phyloP scores from a whole-genome alignment of 2,329 filamentous ascomycete genomes.

The Aspergillus ruber region DNA sequence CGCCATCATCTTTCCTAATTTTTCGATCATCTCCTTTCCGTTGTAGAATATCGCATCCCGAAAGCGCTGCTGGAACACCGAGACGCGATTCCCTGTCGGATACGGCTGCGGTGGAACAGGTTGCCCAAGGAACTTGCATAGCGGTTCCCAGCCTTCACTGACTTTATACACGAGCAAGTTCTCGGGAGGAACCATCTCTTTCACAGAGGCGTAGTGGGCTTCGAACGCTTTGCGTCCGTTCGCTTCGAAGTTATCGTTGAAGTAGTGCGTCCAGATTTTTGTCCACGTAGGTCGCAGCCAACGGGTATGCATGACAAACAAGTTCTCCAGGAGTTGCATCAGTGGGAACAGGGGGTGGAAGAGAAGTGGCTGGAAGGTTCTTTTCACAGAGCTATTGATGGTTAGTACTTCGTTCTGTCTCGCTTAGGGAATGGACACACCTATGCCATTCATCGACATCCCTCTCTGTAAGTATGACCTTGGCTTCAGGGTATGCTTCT shows the following conservation, averaged over 20 bases:
- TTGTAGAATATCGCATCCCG: not conserved
- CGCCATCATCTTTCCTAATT: not conserved
- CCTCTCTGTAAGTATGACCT: conserved; percentile 13
- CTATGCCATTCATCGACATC: conserved; percentile 21
- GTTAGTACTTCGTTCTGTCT: not conserved
- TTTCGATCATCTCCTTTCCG: not conserved
- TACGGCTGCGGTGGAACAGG: conserved; percentile 2
- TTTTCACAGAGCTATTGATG: not conserved
- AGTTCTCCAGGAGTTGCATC: not conserved
- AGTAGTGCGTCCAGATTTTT: not conserved
- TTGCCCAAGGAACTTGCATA: conserved; percentile 42
- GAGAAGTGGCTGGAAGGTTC: not conserved
- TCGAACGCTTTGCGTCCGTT: conserved; percentile 14
- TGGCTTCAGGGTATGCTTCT: conserved; percentile 18
- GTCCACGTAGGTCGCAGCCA: not conserved
- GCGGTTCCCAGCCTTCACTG: conserved; percentile 41
- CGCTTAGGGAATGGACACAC: not conserved
- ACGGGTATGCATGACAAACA: not conserved
- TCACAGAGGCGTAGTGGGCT: conserved; percentile 44
- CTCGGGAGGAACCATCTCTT: conserved; percentile 29
- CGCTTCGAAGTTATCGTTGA: not conserved
- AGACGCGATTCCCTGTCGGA: not conserved
- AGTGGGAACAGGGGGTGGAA: not conserved
- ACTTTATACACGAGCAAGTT: conserved; percentile 41
- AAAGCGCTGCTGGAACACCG: not conserved